Percentiles rank a stretch among this genome's conserved stretches.
Conservation (phyloP, 2,329 filamentous ascomycete species). For the Aureobasidium sp. region DNA sequence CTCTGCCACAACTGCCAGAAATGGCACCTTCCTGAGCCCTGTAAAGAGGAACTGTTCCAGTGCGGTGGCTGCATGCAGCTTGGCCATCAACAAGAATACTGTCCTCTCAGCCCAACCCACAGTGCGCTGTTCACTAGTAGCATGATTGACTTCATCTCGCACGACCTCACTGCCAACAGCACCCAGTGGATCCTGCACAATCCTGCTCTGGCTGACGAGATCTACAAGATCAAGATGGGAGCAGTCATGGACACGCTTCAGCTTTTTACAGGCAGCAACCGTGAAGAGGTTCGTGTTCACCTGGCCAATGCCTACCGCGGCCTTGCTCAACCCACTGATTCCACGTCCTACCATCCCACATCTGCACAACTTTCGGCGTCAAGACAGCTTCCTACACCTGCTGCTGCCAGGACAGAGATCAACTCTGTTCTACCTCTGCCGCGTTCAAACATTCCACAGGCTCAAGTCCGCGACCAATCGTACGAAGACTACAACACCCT, state of each 20-base stretch:
- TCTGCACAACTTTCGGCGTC: not conserved
- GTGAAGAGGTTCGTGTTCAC: not conserved
- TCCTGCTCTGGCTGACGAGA: not conserved
- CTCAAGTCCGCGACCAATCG: not conserved
- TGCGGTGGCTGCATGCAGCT: slow-evolving; percentile 5
- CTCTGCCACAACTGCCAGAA: slow-evolving; percentile 15
- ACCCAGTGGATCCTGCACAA: not conserved
- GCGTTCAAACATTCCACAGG: not conserved
- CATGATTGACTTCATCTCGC: not conserved
- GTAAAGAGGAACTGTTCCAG: not conserved
- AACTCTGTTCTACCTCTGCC: not conserved
- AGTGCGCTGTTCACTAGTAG: not conserved
- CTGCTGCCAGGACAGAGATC: not conserved
- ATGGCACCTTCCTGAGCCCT: slow-evolving; percentile 14
- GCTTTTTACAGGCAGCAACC: not conserved
- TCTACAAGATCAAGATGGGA: slow-evolving; percentile 11
- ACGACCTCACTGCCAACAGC: not conserved
- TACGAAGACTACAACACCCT: not conserved
- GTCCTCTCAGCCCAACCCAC: not conserved
- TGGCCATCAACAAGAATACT: slow-evolving; percentile 13
- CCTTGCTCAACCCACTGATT: not conserved
- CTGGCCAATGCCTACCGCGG: not conserved
- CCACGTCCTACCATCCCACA: not conserved
- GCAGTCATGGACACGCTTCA: slow-evolving; percentile 3
- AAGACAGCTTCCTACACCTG: not conserved